These are phyloP conservation scores for Castanospermum australe DNA, from an alignment of 306 rosid genomes.

Conservation along the genomic window DNA sequence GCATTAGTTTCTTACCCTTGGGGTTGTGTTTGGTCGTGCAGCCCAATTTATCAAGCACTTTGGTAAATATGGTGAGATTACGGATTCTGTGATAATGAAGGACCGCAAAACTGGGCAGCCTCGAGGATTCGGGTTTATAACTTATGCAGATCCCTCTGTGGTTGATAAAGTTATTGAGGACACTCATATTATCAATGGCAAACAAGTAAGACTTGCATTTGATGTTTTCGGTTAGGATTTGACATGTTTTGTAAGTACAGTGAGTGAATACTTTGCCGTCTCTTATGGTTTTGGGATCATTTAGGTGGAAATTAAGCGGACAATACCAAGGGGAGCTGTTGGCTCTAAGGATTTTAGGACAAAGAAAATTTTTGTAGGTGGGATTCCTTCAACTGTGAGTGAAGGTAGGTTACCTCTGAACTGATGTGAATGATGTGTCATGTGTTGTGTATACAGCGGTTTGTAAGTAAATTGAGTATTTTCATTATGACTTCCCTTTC, in stretches of 20 bases:
- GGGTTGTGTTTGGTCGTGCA: slow-evolving; percentile 40
- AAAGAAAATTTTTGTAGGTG: slow-evolving; percentile 91
- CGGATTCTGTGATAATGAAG: slow-evolving; percentile 93
- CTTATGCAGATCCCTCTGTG: slow-evolving; percentile 78
- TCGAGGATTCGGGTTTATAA: slow-evolving; percentile 92
- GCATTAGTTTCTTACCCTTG: neutral
- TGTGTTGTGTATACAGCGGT: slow-evolving; percentile 19
- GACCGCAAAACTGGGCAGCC: slow-evolving; percentile 93
- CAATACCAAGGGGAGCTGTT: slow-evolving; percentile 87
- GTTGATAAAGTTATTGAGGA: slow-evolving; percentile 91
- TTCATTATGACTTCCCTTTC: neutral
- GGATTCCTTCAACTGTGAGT: slow-evolving; percentile 82
- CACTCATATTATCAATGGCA: slow-evolving; percentile 74
- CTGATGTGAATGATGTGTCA: slow-evolving; percentile 1
- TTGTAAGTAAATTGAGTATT: neutral
- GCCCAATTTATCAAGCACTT: slow-evolving; percentile 87
- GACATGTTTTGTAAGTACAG: slow-evolving; percentile 6
- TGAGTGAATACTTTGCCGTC: slow-evolving; percentile 12
- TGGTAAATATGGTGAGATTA: slow-evolving; percentile 80
- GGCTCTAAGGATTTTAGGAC: slow-evolving; percentile 89
- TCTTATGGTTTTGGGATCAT: slow-evolving; percentile 36
- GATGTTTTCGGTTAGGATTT: slow-evolving; percentile 32
- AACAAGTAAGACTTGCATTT: slow-evolving; percentile 58
- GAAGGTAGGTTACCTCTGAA: slow-evolving; percentile 60
- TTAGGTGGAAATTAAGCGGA: slow-evolving; percentile 94